Evolutionary conservation across 108 stramenopile genomes (phyloP), one percentile per base, ranked within the genome.

Genomic region (Pseudonitzschia pungens): DNA sequence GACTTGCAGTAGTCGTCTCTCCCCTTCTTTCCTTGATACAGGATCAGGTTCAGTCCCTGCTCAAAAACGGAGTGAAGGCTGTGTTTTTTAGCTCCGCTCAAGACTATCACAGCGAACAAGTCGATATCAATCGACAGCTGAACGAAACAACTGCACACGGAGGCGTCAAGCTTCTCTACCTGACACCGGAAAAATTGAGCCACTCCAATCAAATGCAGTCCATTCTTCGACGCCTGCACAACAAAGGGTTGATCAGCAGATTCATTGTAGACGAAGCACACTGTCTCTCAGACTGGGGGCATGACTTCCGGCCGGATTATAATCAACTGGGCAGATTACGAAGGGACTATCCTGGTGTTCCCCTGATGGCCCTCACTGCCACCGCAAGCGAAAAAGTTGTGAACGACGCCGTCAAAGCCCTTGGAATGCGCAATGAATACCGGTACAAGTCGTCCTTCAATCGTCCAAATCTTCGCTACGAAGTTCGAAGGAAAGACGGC

Each of bases 181-280:
- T 99, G 60, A 99, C 99, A 24, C 99, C 99, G 0, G 99, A 99
- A 75, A 98, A 98, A 75, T 74, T 98, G 41, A 69, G 80, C 3
- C 84, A 86, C 67, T 93, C 92, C 58, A 77, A 81, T 41, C 77
- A 82, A 72, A 93, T 97, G 71, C 82, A 89, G 72, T 64, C 65
- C 21, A 82, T 96, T 24, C 75, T 99, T 31, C 74, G 81, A 22
- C 73, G 76, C 15, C 81, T 98, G 24, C 68, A 82, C 63, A 66
- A 83, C 21, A 74, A 71, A 32, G 83, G 82, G 50, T 81, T 88
- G 15, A 89, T 99, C 26, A 95, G 92, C 73, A 86, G 98, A 44
- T 97, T 99, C 72, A 97, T 99, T 26, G 89, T 99, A 18, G 99
- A 99, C 79, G 99, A 99, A 78, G 98, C 98, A 8, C 98, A 99